Evolutionary conservation across 2,329 filamentous ascomycete genomes (phyloP).

Genomic region (Penicillium capsulatum): DNA sequence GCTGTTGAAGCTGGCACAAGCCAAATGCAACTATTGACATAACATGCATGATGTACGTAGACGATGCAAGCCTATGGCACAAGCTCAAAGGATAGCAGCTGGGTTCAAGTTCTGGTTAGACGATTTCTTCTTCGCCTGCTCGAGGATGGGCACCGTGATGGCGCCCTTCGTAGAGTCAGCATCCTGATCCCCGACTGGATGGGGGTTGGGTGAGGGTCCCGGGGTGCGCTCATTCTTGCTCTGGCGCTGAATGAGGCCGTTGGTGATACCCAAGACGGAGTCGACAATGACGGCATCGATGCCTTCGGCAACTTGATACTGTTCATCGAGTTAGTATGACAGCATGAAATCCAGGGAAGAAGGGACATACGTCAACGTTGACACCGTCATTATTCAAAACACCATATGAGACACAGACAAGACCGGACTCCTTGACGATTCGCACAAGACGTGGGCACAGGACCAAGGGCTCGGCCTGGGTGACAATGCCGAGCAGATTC

Average conservation of each 20-base stretch:
- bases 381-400: conserved; percentile 78
- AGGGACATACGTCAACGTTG: conserved; percentile 73
- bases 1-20: conserved; percentile 21
- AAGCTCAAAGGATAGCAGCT: conserved; percentile 2
- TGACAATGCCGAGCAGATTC: conserved; percentile 90
- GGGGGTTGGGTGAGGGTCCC: conserved; percentile 22
- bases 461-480: conserved; percentile 80
- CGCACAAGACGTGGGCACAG: conserved; percentile 82
- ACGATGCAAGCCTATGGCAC: conserved; percentile 4
- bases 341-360: background rate
- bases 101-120: conserved; percentile 7
- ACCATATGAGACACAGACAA: conserved; percentile 97
- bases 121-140: conserved; percentile 20
- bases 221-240: conserved; percentile 23
- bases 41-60: conserved; percentile 13
- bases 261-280: conserved; percentile 84
- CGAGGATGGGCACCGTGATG: conserved; percentile 28
- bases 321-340: conserved; percentile 4
- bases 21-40: conserved; percentile 16
- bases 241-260: conserved; percentile 65
- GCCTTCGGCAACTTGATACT: conserved; percentile 87
- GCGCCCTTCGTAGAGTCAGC: conserved; percentile 5
- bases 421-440: conserved; percentile 87
- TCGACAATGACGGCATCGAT: conserved; percentile 98
- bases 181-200: conserved; percentile 10